These are phyloP conservation scores for Henckelia pumila DNA, from an alignment of 257 asterid species.

Conservation along the genomic window DNA sequence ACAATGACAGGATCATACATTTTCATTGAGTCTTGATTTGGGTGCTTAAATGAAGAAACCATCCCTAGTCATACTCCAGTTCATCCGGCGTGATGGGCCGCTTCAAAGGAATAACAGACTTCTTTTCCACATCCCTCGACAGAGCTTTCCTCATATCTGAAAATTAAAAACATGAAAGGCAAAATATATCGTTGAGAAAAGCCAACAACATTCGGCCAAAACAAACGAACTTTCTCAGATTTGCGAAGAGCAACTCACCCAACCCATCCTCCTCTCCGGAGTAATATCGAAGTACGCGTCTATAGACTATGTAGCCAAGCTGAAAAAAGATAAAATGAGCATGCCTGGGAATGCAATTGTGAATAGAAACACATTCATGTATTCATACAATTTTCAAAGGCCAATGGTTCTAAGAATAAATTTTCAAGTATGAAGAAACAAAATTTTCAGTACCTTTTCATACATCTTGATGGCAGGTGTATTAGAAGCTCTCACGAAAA, in stretches of 20 bases:
- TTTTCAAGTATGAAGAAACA: not conserved
- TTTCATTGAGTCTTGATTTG: not conserved
- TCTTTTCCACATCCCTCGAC: slow-evolving; percentile 85
- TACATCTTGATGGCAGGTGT: slow-evolving; percentile 98
- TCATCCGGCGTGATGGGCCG: slow-evolving; percentile 94
- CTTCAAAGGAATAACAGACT: slow-evolving; percentile 84
- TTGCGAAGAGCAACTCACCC: slow-evolving; percentile 51
- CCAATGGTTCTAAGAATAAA: not conserved
- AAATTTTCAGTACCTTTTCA: slow-evolving; percentile 66
- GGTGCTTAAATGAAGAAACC: slow-evolving; percentile 1
- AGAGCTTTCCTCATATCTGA: slow-evolving; percentile 97
- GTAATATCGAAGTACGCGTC: slow-evolving; percentile 91
- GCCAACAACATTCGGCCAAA: not conserved
- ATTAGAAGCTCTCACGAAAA: slow-evolving; percentile 96
- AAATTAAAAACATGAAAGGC: slow-evolving; percentile 5
- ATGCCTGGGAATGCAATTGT: not conserved
- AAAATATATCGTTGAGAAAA: slow-evolving; percentile 5
- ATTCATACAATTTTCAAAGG: not conserved
- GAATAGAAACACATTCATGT: not conserved
- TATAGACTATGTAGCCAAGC: slow-evolving; percentile 84
- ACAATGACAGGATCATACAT: not conserved
- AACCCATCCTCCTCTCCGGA: slow-evolving; percentile 97
- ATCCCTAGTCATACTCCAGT: slow-evolving; percentile 76
- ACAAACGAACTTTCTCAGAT: slow-evolving; percentile 7
- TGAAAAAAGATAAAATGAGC: slow-evolving; percentile 32